Percentiles rank a stretch among this genome's conserved stretches.
phyloP scores from a whole-genome alignment of 1,284 basidiomycete genomes.

The Ceratobasidium sp. region DNA sequence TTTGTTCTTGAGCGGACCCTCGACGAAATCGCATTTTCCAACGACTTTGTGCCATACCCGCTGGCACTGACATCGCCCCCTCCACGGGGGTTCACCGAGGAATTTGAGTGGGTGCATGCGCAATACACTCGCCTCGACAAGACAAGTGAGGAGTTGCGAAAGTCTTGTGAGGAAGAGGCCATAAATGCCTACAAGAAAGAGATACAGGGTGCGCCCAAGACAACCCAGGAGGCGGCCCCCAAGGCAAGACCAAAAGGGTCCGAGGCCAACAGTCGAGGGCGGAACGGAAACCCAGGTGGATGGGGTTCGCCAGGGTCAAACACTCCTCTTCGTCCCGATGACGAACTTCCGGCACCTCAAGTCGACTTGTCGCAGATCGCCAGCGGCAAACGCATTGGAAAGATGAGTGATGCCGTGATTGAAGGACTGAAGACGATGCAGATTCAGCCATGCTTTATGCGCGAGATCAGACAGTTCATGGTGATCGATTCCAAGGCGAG shows the following conservation, averaged over 20 bases:
- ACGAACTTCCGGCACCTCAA: background rate
- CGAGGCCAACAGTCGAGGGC: background rate
- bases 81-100: background rate
- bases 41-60: conserved; percentile 21
- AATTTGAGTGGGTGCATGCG: conserved; percentile 17
- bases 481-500: conserved; percentile 28
- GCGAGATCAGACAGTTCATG: conserved; percentile 26
- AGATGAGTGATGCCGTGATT: conserved; percentile 30
- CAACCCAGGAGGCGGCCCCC: background rate
- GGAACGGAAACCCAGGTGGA: background rate
- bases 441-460: conserved; percentile 40
- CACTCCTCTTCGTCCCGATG: background rate
- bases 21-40: conserved; percentile 6
- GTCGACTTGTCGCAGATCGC: conserved; percentile 9
- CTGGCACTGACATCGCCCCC: conserved; percentile 34
- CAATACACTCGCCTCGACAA: background rate
- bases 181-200: conserved; percentile 15
- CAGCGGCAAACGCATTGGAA: background rate
- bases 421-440: conserved; percentile 30
- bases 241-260: background rate
- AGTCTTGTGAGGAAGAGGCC: conserved; percentile 20
- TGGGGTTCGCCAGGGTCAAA: background rate
- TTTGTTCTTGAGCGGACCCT: conserved; percentile 12
- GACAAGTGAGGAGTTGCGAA: conserved; percentile 1
- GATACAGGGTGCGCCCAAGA: background rate